Conservation (phyloP, 768 basidiomycete species). For the Hygrophorus pudorinus region DNA sequence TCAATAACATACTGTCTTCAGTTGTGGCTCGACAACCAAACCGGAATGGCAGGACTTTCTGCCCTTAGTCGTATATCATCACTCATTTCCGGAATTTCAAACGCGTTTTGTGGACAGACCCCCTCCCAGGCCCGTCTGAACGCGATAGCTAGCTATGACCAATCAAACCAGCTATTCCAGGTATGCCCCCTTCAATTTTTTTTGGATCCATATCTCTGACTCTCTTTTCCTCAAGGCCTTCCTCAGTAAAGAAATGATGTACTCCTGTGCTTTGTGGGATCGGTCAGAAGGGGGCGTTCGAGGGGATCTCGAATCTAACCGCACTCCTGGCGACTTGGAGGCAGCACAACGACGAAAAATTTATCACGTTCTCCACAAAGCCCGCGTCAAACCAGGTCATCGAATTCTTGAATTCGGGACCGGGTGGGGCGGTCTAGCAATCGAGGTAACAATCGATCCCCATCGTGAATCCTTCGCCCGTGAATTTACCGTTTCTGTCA, state of each 20-base stretch:
- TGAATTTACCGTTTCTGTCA: constrained; percentile 16
- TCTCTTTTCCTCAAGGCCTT: constrained; percentile 40
- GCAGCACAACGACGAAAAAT: constrained; percentile 80
- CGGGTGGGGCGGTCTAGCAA: constrained; percentile 91
- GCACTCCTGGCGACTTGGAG: constrained; percentile 59
- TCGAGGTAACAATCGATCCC: constrained; percentile 45
- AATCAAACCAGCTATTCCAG: constrained; percentile 85
- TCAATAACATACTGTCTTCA: constrained; percentile 17
- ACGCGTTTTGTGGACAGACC: constrained; percentile 67
- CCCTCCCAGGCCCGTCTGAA: constrained; percentile 67
- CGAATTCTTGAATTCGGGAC: constrained; percentile 85
- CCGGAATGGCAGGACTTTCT: constrained; percentile 47
- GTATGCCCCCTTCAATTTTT: constrained; percentile 19
- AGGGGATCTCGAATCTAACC: constrained; percentile 53
- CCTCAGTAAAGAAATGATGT: constrained; percentile 88
- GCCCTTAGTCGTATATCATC: constrained; percentile 46
- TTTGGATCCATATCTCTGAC: constrained; percentile 3
- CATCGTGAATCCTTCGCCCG: not conserved
- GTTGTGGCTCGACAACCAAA: constrained; percentile 61
- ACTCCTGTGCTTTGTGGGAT: constrained; percentile 80
- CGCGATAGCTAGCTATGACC: constrained; percentile 82
- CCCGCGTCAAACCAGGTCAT: constrained; percentile 69
- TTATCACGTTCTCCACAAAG: constrained; percentile 66
- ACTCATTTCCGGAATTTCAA: constrained; percentile 51
- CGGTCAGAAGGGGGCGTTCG: constrained; percentile 74